phyloP scores from a whole-genome alignment of 352 stramenopile species.

The Globisporangium perplexum region DNA sequence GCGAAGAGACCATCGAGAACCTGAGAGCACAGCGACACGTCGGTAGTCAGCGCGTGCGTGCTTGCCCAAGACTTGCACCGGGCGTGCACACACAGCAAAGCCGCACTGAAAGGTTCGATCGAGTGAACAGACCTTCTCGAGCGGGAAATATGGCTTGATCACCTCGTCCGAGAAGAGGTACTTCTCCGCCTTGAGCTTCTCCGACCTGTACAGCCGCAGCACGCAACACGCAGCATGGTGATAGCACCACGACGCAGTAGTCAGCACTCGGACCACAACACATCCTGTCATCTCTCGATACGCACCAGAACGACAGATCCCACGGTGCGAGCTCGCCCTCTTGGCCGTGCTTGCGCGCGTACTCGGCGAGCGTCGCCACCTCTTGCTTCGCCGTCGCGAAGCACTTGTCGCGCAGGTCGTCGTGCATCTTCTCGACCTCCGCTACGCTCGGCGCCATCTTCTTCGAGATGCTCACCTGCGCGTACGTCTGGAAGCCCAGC shows the following conservation, averaged over 20 bases:
- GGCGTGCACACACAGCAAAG: too few species aligned
- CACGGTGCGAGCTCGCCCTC: slow-evolving; percentile 82
- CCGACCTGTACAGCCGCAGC: slow-evolving; percentile 65
- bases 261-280: neutral
- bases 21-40: neutral
- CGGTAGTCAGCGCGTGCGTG: neutral
- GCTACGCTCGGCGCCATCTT: slow-evolving; percentile 95
- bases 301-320: slow-evolving; percentile 93
- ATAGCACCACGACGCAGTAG: neutral
- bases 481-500: slow-evolving; percentile 93
- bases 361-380: slow-evolving; percentile 85
- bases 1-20: slow-evolving; percentile 93
- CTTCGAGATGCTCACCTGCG: slow-evolving; percentile 88
- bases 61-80: neutral
- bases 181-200: slow-evolving; percentile 93
- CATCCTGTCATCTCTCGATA: neutral
- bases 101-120: neutral
- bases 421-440: slow-evolving; percentile 90
- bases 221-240: too few species aligned
- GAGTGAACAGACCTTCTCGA: slow-evolving; percentile 70
- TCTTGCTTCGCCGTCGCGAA: slow-evolving; percentile 88
- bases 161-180: slow-evolving; percentile 97
- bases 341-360: slow-evolving; percentile 80
- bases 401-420: slow-evolving; percentile 92
- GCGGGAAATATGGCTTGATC: slow-evolving; percentile 96